Conservation (phyloP, 345 rosid species). For the Brassica juncea region DNA sequence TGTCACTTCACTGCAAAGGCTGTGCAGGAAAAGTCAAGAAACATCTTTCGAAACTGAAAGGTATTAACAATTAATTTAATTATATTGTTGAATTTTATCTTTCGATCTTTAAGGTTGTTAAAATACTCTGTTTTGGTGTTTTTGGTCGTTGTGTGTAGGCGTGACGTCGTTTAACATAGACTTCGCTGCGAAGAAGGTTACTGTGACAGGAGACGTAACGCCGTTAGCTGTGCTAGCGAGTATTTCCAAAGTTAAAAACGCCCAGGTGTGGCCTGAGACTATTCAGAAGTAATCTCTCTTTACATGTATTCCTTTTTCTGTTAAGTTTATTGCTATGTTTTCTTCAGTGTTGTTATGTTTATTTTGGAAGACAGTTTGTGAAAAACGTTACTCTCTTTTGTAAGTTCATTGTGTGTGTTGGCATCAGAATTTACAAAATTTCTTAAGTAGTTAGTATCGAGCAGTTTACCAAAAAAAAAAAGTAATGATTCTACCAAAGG, state of each 20-base stretch:
- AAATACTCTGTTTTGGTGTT: constrained; percentile 14
- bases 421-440: background rate
- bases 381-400: background rate
- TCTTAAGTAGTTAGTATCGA: background rate
- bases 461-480: too few relatives aligned
- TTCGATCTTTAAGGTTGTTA: background rate
- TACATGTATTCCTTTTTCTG: background rate
- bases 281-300: constrained; percentile 17
- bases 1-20: constrained; percentile 92
- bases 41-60: constrained; percentile 89
- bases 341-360: background rate
- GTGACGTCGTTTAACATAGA: constrained; percentile 86
- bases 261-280: constrained; percentile 73
- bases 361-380: constrained; percentile 9
- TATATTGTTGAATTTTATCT: background rate
- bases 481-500: too few relatives aligned
- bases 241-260: constrained; percentile 86
- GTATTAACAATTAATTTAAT: constrained; percentile 26
- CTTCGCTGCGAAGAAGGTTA: constrained; percentile 86
- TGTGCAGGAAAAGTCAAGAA: constrained; percentile 89
- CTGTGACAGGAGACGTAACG: constrained; percentile 76
- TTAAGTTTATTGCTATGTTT: background rate
- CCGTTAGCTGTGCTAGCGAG: constrained; percentile 72
- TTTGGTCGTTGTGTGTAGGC: constrained; percentile 50
- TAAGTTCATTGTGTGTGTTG: constrained; percentile 3